phyloP scores from a whole-genome alignment of 495 filamentous ascomycete species.

The Thozetella sp. region DNA sequence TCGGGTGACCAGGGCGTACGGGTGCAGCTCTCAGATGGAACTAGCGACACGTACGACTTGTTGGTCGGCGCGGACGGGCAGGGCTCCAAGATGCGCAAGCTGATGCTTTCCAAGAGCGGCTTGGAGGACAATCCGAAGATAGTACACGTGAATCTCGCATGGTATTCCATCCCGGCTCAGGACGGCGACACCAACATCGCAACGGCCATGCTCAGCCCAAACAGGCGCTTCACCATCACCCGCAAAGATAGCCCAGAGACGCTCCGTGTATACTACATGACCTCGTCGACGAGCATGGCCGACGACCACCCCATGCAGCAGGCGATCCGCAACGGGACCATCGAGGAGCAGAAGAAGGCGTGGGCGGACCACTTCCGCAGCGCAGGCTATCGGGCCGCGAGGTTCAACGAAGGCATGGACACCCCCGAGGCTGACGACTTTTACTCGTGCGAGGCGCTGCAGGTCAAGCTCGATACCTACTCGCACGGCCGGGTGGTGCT shows the following conservation, averaged over 20 bases:
- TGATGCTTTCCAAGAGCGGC: conserved; percentile 26
- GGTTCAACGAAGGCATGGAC: conserved; percentile 37
- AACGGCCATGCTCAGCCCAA: conserved; percentile 16
- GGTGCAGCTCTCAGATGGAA: conserved; percentile 38
- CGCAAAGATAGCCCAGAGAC: conserved; percentile 20
- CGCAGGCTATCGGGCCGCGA: conserved; percentile 44
- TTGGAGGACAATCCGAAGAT: conserved; percentile 22
- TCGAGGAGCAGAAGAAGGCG: conserved; percentile 34
- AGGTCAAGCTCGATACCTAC: conserved; percentile 43
- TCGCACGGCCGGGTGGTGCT: conserved; percentile 46
- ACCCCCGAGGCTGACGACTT: conserved; percentile 43
- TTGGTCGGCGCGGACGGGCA: conserved; percentile 53
- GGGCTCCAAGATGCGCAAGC: conserved; percentile 37
- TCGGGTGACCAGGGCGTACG: conserved; percentile 16
- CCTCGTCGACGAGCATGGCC: not conserved
- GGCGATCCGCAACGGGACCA: conserved; percentile 14
- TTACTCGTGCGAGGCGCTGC: conserved; percentile 41
- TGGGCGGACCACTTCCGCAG: conserved; percentile 38
- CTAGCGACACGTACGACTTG: conserved; percentile 40
- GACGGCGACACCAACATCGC: conserved; percentile 17
- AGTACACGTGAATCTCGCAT: conserved; percentile 30
- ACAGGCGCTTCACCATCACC: conserved; percentile 23
- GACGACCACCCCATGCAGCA: conserved; percentile 8
- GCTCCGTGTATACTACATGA: conserved; percentile 18
- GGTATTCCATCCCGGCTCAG: conserved; percentile 34